Base-by-base conservation (phyloP, 164 flowering plant species). In the Kalanchoe fedtschenkoi region DNA sequence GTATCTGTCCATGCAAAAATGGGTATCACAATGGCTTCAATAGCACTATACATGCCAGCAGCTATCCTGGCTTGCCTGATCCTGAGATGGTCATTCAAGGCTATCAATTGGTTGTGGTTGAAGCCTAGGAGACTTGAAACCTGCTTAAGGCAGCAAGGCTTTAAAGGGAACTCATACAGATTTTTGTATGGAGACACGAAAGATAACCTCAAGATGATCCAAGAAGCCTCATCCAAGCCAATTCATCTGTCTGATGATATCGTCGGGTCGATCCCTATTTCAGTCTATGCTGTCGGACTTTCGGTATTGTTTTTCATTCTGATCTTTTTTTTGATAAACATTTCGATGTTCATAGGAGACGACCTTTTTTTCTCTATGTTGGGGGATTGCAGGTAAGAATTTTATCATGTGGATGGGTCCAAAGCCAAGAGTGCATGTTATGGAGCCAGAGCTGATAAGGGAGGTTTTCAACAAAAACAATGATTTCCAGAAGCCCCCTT, bases 381-480 rank as follows among this genome's bases (percentile, higher is more conserved):
- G 4, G 73, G 69, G 5, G 9, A 37, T 60, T 44, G 67, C 73
- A 82, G 83, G 83, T 30, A 71, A 77, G 26, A 71, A 69, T 22
- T 71, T 66, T 2, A 69, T 73, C 55, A 19, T 35, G 6, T 83
- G 88, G 88, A 0, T 64, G 1, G 86, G 83, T 0, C 44, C 78
- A 43, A 57, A 0, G 11, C 84, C 86, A 14, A 62, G 43, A 34
- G 32, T 83, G 63, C 46, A 16, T 9, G 60, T 81, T 19, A 71
- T 54, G 66, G 75, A 83, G 5, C 80, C 82, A 8, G 74, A 79
- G 5, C 66, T 63, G 0, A 19, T 81, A 21, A 81, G 59, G 44
- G 81, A 77, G 4, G 14, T 81, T 0, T 56, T 81, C 2, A 34
- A 46, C 5, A 75, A 66, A 32, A 41, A 60, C 6, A 29, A 63